Conservation (phyloP, 2,329 filamentous ascomycete species). For the Geoglossum cookeanum region DNA sequence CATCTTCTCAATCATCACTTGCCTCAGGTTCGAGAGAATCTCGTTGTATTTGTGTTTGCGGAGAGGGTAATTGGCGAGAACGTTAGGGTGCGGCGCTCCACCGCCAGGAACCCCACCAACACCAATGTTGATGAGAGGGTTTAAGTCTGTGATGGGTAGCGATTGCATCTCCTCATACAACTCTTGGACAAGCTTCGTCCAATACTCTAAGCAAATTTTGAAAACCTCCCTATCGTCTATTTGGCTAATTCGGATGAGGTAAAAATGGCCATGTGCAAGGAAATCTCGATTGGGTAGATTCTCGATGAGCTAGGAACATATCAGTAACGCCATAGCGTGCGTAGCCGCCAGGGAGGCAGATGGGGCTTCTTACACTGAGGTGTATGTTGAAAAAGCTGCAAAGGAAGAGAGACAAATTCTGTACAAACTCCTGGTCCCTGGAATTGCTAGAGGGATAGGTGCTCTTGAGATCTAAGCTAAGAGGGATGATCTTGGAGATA, state of each 20-base stretch:
- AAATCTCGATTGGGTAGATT: constrained; percentile 90
- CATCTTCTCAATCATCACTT: constrained; percentile 99
- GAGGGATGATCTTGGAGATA: constrained; percentile 81
- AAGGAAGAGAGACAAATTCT: constrained; percentile 87
- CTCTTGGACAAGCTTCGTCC: constrained; percentile 95
- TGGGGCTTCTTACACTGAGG: constrained; percentile 42
- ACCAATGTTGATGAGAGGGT: constrained; percentile 68
- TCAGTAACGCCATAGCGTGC: not conserved
- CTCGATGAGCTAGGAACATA: constrained; percentile 53
- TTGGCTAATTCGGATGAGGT: constrained; percentile 93
- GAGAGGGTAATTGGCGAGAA: constrained; percentile 79
- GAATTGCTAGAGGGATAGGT: constrained; percentile 87
- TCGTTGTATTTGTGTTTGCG: constrained; percentile 97
- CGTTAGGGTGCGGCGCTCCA: constrained; percentile 64
- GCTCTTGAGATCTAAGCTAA: constrained; percentile 73
- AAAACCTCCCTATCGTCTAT: constrained; percentile 98
- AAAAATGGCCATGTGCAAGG: constrained; percentile 90
- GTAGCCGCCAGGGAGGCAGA: constrained; percentile 4
- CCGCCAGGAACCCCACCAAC: constrained; percentile 51
- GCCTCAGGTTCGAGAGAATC: constrained; percentile 78
- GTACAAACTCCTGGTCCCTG: constrained; percentile 90
- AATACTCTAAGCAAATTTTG: constrained; percentile 98
- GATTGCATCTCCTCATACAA: constrained; percentile 98
- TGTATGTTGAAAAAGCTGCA: constrained; percentile 96
- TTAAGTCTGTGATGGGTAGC: constrained; percentile 80